Conservation (phyloP, 345 rosid genomes). For the Firmiana major region DNA sequence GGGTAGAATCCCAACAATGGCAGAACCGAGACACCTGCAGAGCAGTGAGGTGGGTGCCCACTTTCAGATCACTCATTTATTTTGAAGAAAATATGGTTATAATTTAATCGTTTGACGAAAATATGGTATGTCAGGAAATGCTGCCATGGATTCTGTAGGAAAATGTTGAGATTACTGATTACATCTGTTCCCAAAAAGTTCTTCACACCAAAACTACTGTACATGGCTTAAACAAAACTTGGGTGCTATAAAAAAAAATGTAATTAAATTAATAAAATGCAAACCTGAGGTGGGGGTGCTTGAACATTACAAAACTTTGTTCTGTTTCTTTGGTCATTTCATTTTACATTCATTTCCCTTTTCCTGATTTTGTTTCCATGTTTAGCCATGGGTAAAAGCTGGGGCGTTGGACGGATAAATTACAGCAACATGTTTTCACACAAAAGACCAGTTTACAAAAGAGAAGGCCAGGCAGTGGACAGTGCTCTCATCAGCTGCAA, state of each 20-base stretch:
- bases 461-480: slow-evolving; percentile 95
- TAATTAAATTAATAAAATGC: slow-evolving; percentile 36
- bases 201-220: not conserved
- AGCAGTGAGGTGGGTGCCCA: not conserved
- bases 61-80: not conserved
- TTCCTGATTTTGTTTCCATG: not conserved
- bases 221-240: not conserved
- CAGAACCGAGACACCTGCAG: not conserved
- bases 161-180: no score
- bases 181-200: not conserved
- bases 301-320: slow-evolving; percentile 40
- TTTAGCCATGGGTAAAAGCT: not conserved
- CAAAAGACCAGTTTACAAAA: slow-evolving; percentile 95
- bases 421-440: slow-evolving; percentile 32
- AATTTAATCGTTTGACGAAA: no score
- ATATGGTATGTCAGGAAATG: not conserved
- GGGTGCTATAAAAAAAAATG: slow-evolving; percentile 21
- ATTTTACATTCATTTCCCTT: not conserved
- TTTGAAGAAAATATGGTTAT: no score
- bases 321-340: not conserved
- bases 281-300: slow-evolving; percentile 26
- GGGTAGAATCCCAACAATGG: not conserved
- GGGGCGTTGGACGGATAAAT: not conserved
- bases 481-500: slow-evolving; percentile 62
- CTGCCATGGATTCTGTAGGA: not conserved